Evolutionary conservation across 108 stramenopile genomes (phyloP), one percentile per base, ranked within the genome.

Genomic region (Cyclotella cryptica): DNA sequence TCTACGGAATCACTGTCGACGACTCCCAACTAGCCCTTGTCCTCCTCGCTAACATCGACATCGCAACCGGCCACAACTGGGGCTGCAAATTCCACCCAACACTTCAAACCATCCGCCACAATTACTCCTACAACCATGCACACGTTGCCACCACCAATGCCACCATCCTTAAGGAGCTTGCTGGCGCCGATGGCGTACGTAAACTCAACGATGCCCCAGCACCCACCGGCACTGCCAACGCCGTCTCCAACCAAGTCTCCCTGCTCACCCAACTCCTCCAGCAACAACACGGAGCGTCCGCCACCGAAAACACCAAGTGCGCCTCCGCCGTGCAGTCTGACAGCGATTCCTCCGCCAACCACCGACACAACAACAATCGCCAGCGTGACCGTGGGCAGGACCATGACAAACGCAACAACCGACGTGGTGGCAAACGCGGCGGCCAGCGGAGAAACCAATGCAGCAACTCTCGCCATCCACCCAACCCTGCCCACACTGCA

Each of bases 181-280:
- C 39, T 10, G 40, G 12, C 14, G 62, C 62, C 7, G 62, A 63
- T 15, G 62, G n/a, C 14, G 62, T 63, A 3, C 62, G 62, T 1
- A 14, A 39, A 42, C 40, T 63, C 39, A 63, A 63, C 17, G 62
- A 63, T 40, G 62, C 62, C 10, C 62, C 62, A 41, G 62, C 39
- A 12, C 30, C 62, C 35, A 63, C 15, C n/a, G 62, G 10, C 15
- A 18, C 10, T 2, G 62, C 39, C 39, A 39, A 63, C 30, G 62
- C 30, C 13, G 62, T 63, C 3, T 28, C 62, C 18, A 21, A 41
- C 15, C 30, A 63, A 1, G 18, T 27, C 27, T 27, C 57, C 21
- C 24, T 27, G 27, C 57, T 58, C 26, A 22, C 57, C 18, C 24
- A 27, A 58, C 14, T 58, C 13, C 26, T 58, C 14, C 57, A 58